Conservation (phyloP, 345 rosid species). For the Dimocarpus longan region DNA sequence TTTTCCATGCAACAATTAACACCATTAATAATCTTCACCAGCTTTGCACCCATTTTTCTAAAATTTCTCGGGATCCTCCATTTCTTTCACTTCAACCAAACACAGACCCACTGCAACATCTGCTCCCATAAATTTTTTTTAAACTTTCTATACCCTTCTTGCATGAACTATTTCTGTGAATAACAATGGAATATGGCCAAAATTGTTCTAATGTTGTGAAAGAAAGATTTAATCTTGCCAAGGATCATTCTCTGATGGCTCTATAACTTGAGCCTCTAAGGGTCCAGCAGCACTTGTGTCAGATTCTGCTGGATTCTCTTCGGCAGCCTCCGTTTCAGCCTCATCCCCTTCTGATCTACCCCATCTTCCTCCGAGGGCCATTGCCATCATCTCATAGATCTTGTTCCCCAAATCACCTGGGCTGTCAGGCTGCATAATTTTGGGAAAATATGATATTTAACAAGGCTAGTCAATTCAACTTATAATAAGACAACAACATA, state of each 20-base stretch:
- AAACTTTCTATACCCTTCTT: background rate
- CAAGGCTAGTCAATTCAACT: background rate
- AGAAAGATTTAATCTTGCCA: conserved; percentile 56
- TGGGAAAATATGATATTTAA: conserved; percentile 3
- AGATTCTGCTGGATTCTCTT: conserved; percentile 35
- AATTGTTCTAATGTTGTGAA: background rate
- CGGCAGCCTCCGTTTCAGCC: conserved; percentile 25
- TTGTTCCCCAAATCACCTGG: conserved; percentile 94
- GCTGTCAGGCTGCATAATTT: conserved; percentile 80
- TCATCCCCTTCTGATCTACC: conserved; percentile 66
- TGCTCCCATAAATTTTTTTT: background rate
- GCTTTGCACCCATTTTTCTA: background rate
- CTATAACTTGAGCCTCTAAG: conserved; percentile 64
- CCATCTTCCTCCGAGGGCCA: conserved; percentile 99
- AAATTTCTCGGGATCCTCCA: background rate
- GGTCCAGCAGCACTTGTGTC: conserved; percentile 24
- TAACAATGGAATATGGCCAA: background rate
- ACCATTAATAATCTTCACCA: background rate
- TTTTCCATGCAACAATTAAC: background rate
- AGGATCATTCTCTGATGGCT: conserved; percentile 94
- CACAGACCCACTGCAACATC: background rate
- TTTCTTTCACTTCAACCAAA: background rate
- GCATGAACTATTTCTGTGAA: background rate
- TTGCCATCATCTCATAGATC: conserved; percentile 97
- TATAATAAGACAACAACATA: background rate